Conservation (phyloP, 306 rosid species). For the Parietaria judaica region DNA sequence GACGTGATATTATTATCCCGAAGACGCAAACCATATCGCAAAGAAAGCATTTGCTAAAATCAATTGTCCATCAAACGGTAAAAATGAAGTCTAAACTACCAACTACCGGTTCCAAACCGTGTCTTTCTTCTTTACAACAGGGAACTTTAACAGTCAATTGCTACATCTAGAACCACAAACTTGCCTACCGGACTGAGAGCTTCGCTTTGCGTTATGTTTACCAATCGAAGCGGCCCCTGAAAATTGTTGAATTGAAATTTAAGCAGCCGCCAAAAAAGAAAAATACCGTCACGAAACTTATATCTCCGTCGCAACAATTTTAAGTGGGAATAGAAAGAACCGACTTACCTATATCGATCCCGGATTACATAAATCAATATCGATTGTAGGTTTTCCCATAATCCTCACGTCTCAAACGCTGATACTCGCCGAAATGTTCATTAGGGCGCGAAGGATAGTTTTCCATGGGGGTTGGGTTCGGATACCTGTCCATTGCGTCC, state of each 20-base stretch:
- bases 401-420: conserved; percentile 65
- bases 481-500: conserved; percentile 72
- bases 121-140: conserved; percentile 30
- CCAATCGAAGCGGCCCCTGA: conserved; percentile 60
- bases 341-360: conserved; percentile 66
- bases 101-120: conserved; percentile 6
- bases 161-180: conserved; percentile 25
- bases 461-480: conserved; percentile 35
- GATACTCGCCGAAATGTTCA: conserved; percentile 68
- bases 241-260: conserved; percentile 53
- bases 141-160: conserved; percentile 14
- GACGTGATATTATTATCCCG: background rate
- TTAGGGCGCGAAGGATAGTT: conserved; percentile 62
- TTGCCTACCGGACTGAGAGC: conserved; percentile 50
- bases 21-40: background rate
- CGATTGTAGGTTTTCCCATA: conserved; percentile 68
- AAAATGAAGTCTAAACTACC: background rate
- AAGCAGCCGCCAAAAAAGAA: conserved; percentile 31
- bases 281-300: background rate
- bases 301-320: conserved; percentile 8
- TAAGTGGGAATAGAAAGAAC: conserved; percentile 26
- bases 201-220: conserved; percentile 47
- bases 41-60: background rate
- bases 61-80: background rate
- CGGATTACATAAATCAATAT: conserved; percentile 42